These are phyloP conservation scores for Mitragyna speciosa DNA, from an alignment of 257 asterid genomes.

Conservation along the genomic window DNA sequence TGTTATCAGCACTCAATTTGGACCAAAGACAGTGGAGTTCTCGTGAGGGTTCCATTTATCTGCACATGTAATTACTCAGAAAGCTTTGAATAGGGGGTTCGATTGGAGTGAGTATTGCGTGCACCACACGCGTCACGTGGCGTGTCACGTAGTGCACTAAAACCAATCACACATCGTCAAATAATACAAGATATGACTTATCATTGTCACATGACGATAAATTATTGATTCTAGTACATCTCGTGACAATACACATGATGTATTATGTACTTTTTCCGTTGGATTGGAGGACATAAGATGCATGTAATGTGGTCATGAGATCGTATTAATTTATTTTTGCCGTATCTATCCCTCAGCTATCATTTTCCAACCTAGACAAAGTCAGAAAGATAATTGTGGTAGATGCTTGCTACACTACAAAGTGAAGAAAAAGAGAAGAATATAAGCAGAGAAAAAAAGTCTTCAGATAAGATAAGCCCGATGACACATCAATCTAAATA, in stretches of 20 bases:
- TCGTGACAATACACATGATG: no score
- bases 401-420: slow-evolving; percentile 16
- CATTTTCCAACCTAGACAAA: slow-evolving; percentile 16
- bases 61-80: not conserved
- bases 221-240: no score
- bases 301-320: not conserved
- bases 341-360: not conserved
- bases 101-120: no score
- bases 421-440: not conserved
- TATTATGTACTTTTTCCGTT: no score
- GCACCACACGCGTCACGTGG: no score
- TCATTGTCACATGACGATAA: no score
- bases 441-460: not conserved
- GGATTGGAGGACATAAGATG: not conserved
- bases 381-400: slow-evolving; percentile 7
- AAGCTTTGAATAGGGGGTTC: not conserved
- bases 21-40: not conserved
- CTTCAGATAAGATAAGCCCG: slow-evolving; percentile 16
- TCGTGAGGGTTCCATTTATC: not conserved
- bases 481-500: slow-evolving; percentile 8
- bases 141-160: no score
- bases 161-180: no score
- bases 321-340: not conserved
- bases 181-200: no score
- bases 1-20: not conserved